These are phyloP conservation scores for Arxiozyma heterogenica DNA, from an alignment of 1,139 yeast species.

Conservation along the genomic window DNA sequence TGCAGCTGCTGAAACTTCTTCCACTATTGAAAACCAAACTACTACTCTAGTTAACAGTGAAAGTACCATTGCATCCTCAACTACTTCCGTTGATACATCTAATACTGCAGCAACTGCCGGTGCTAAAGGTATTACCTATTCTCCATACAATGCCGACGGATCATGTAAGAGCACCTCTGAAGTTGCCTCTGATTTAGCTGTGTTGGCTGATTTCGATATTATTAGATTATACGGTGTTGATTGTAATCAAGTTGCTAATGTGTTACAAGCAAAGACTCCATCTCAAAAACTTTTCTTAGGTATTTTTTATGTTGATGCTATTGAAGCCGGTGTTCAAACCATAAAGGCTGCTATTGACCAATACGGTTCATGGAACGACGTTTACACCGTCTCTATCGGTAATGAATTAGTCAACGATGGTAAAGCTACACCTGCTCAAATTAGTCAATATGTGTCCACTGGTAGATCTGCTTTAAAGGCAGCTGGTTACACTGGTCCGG, in stretches of 20 bases:
- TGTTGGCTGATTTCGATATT: conserved; percentile 44
- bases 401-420: conserved; percentile 71
- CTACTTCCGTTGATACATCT: conserved; percentile 42
- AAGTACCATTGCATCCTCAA: conserved; percentile 28
- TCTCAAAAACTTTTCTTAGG: conserved; percentile 66
- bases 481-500: conserved; percentile 58
- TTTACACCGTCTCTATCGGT: conserved; percentile 68
- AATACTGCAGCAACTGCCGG: conserved; percentile 31
- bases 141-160: conserved; percentile 68
- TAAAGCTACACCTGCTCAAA: conserved; percentile 47
- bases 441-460: conserved; percentile 43
- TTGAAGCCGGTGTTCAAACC: conserved; percentile 43
- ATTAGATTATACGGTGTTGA: conserved; percentile 80
- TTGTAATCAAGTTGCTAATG: conserved; percentile 67
- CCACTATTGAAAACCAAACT: conserved; percentile 23
- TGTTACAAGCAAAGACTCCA: conserved; percentile 50
- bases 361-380: conserved; percentile 59
- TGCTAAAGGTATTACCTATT: conserved; percentile 67
- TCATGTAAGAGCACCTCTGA: conserved; percentile 56
- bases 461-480: conserved; percentile 54
- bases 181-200: conserved; percentile 51
- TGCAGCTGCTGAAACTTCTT: conserved; percentile 43
- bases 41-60: conserved; percentile 22
- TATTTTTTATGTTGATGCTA: conserved; percentile 49
- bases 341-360: conserved; percentile 46